Evolutionary conservation across 1,284 basidiomycete genomes (phyloP), one percentile per base, ranked within the genome.

Genomic region (Heimioporus retisporus): DNA sequence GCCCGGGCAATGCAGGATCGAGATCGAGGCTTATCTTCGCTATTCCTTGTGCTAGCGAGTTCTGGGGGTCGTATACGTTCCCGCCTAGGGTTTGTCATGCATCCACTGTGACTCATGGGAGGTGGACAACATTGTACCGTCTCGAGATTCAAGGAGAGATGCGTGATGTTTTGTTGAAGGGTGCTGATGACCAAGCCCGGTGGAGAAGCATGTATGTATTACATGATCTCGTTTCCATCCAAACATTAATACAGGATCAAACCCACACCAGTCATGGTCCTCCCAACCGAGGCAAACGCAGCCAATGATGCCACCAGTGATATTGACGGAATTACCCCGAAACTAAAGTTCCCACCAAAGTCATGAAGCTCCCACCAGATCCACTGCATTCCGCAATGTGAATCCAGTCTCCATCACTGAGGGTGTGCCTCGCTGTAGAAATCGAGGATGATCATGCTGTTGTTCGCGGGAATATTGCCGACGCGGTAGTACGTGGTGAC

Each of bases 291-390:
- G 11, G 70, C 64, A 18, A 83, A 72, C 14, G 82, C 82, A 5
- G 65, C 60, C 57, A 83, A 31, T 3, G 82, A 81, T 4, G 72
- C 77, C 15, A 70, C 69, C 2, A 28, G 78, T 81, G 53, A 83
- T 59, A 56, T 76, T 81, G 54, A 73, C 72, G 35, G 82, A 69
- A 64, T 82, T 80, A 50, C 84, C 83, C 83, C 82, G 60, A 85
- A 63, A 25, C 83, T 82, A 74, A 82, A 78, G 64, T 80, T 84
- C 23, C 83, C 82, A 46, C 84, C 84, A 65, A 76, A 84, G 67
- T 80, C 79, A 60, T 84, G 82, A 6, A 84, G 73, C 60, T 83
- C 74, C 73, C 83, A 84, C 83, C 83, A 84, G 40, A 84, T 69
- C 83, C 83, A 84, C n/a, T 75, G 70, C 60, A 82, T 82, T 40